Evolutionary conservation across 805 yeast species (phyloP).

Genomic region (Lipomyces starkeyi): DNA sequence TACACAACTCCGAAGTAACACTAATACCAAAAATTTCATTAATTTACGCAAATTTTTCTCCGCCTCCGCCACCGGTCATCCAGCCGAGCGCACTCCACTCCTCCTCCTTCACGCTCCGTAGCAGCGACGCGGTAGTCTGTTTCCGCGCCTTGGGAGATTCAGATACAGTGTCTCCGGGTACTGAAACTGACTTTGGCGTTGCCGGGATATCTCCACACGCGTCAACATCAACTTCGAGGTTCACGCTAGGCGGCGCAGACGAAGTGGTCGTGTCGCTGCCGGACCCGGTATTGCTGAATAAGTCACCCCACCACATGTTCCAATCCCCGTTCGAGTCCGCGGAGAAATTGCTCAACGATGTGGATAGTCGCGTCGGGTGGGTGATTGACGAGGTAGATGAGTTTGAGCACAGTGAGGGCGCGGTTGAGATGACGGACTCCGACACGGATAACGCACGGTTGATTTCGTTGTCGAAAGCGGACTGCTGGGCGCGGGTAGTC

Average conservation of each 20-base stretch:
- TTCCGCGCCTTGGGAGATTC: neutral
- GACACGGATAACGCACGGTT: constrained; percentile 22
- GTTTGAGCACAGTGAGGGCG: neutral
- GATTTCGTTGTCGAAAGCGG: constrained; percentile 15
- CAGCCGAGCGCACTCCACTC: constrained; percentile 23
- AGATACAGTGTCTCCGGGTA: neutral
- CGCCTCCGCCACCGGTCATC: constrained; percentile 5
- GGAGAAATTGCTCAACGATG: neutral
- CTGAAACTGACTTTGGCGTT: neutral
- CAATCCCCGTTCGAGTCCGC: constrained; percentile 14
- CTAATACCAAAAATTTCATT: neutral
- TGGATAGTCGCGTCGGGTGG: neutral
- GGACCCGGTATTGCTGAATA: constrained; percentile 17
- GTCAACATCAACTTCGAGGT: constrained; percentile 19
- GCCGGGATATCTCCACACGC: neutral
- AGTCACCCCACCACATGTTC: constrained; percentile 35
- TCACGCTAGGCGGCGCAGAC: constrained; percentile 28
- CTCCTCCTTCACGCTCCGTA: constrained; percentile 12
- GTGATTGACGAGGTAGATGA: neutral
- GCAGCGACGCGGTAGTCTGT: constrained; percentile 7
- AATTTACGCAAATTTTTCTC: neutral
- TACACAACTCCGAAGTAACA: neutral
- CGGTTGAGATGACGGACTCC: constrained; percentile 4
- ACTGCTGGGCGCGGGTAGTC: neutral
- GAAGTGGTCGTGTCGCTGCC: constrained; percentile 15